Evolutionary conservation across 2,329 filamentous ascomycete genomes (phyloP), one percentile per base, ranked within the genome.

Genomic region (Grosmannia clavigera): DNA sequence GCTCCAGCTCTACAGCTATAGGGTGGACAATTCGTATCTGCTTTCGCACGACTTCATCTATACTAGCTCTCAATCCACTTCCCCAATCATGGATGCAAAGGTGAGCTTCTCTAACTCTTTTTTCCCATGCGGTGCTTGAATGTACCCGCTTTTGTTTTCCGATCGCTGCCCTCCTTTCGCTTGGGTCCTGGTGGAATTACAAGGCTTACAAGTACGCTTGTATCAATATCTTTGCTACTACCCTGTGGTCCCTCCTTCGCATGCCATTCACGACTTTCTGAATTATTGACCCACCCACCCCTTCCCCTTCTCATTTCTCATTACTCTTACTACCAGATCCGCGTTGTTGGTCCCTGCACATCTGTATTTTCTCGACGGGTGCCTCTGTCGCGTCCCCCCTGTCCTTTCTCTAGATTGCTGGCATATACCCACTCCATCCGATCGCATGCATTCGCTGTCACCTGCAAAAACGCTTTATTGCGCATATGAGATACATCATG

Each of bases 71-170:
- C 14, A 12, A 12, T 52, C 50, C 10, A 14, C 38, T 7, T 27
- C 16, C 55, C 11, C 51, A 40, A 60, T 19, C 16, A 60, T 60
- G 58, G 58, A 60, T 25, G 58, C 58, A 1, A 60, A 60, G 58
- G 58, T 60, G 27, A 60, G 58, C 31, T 29, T 22, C 19, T 19
- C 38, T 40, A 16, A 12, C 14, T 16, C n/a, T 10, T 22, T 31
- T 16, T 29, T 43, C 10, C 33, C 16, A 46, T 14, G 3, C 19
- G 14, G 7, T 50, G 27, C 22, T 43, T 31, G 54, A 5, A 11
- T 53, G 29, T 19, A 16, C 29, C 29, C 27, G 10, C 25, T 38
- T 38, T 27, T 54, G 22, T 16, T 14, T 46, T 7, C 7, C 16
- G 50, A 19, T 55, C 9, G 35, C 54, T 29, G 19, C 38, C 7